Evolutionary conservation across 2,329 filamentous ascomycete genomes (phyloP).

Genomic region (Didymellaceae sp.): DNA sequence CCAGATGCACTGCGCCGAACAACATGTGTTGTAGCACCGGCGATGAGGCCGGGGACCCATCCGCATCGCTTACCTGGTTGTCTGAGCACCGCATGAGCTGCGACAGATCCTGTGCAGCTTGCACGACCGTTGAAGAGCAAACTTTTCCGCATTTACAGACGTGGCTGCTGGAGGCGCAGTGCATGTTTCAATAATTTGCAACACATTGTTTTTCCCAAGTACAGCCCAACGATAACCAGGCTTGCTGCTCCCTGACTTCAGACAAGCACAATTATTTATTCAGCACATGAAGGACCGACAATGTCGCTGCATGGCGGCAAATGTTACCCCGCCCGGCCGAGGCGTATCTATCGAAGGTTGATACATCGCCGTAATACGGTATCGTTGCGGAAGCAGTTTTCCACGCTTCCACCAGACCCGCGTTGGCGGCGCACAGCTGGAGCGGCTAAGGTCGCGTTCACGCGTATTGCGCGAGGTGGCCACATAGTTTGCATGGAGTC

Average conservation of each 20-base stretch:
- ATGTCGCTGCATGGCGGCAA: slow-evolving; percentile 25
- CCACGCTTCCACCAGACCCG: slow-evolving; percentile 9
- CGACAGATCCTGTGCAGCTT: slow-evolving; percentile 35
- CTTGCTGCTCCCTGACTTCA: slow-evolving; percentile 22
- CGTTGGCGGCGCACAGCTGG: slow-evolving; percentile 13
- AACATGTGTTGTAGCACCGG: slow-evolving; percentile 12
- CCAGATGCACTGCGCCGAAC: slow-evolving; percentile 12
- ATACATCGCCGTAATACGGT: slow-evolving; percentile 27
- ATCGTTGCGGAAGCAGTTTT: slow-evolving; percentile 24
- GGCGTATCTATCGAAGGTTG: slow-evolving; percentile 26
- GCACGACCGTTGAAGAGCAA: slow-evolving; percentile 37
- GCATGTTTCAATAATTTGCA: slow-evolving; percentile 38
- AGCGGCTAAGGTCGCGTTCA: slow-evolving; percentile 6
- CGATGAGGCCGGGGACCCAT: slow-evolving; percentile 20
- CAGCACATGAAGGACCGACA: slow-evolving; percentile 27
- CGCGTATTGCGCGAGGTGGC: slow-evolving; percentile 15
- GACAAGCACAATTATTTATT: slow-evolving; percentile 20
- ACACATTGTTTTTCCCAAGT: slow-evolving; percentile 19
- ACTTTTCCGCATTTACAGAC: slow-evolving; percentile 35
- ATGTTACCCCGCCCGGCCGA: slow-evolving; percentile 30
- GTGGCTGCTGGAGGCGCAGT: slow-evolving; percentile 30
- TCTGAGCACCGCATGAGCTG: slow-evolving; percentile 17
- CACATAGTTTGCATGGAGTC: slow-evolving; percentile 14
- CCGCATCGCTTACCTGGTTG: slow-evolving; percentile 17
- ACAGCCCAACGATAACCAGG: slow-evolving; percentile 14